Percentiles rank a stretch among this genome's conserved stretches.
Conservation (phyloP, 768 basidiomycete genomes). For the Suillus variegatus region DNA sequence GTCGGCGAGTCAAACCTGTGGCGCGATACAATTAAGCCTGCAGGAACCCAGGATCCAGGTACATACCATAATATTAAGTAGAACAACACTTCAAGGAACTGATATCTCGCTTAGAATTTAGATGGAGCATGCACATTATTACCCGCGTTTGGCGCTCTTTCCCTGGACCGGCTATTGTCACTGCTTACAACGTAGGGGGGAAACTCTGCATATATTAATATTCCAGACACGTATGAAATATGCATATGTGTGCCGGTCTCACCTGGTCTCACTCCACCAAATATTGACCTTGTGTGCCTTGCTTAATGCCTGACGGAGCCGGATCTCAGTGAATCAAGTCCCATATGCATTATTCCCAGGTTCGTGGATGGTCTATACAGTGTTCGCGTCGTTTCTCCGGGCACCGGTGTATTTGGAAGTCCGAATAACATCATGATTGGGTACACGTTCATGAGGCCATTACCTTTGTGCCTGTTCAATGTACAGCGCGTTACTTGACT, state of each 20-base stretch:
- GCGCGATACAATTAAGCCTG: neutral
- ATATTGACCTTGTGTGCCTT: neutral
- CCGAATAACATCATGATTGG: neutral
- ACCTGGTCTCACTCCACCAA: no score
- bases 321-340: neutral
- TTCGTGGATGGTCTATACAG: neutral
- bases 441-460: neutral
- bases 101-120: neutral
- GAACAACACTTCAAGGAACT: neutral
- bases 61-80: neutral
- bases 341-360: neutral
- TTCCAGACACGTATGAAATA: neutral
- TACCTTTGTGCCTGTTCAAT: neutral
- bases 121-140: neutral
- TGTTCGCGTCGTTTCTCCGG: no score
- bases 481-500: neutral
- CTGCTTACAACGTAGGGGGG: no score
- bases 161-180: no score
- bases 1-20: neutral
- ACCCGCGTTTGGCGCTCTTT: no score
- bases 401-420: neutral
- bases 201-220: neutral
- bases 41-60: slow-evolving; percentile 2
- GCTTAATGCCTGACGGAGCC: neutral
- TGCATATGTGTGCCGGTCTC: neutral